Base-by-base conservation (phyloP, 2,329 filamentous ascomycete species). In the Aspergillus aculeatus region DNA sequence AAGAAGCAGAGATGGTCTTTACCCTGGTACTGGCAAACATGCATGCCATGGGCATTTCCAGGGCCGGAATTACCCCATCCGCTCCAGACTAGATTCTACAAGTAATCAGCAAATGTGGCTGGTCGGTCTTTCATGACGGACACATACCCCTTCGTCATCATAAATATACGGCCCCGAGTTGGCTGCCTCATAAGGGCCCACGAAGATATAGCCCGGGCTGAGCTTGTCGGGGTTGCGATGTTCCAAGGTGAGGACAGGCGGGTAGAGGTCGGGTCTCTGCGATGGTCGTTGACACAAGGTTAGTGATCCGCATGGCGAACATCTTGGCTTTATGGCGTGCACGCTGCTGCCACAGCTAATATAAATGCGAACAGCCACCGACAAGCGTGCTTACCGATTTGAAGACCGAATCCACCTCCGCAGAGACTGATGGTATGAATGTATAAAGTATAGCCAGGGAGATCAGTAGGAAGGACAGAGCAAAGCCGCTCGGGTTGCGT, bases 131-230 rank as follows among this genome's bases (percentile, higher is more conserved):
- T 21, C 44, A 16, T 31, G 21, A 5, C 49, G 9, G 52, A 47
- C 38, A 52, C 69, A 52, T 74, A 79, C 77, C 63, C 81, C 81
- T 62, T 73, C 71, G 64, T 79, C 81, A 66, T 83, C 81, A 64
- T 81, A 83, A 24, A 83, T 83, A 64, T 83, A 81, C 9, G 81
- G 78, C 1, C 80, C 80, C 9, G 80, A 76, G 61, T 82, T 81
- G 57, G 77, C 66, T 38, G 79, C 76, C 50, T 81, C 75, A 63
- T 82, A 83, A 0, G 81, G 81, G 3, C 79, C 78, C 49, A 83
- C 70, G 62, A 83, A 83, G 49, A 82, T 79, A 66, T 82, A 83
- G 23, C 81, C 81, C 0, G 81, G 80, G 12, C 73, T 73, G 50
- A 77, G 67, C 53, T 72, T 74, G 14, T 72, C 68, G 12, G 68